These are phyloP conservation scores for Decorospora gaudefroyi DNA, from an alignment of 2,329 filamentous ascomycete species.

Conservation along the genomic window DNA sequence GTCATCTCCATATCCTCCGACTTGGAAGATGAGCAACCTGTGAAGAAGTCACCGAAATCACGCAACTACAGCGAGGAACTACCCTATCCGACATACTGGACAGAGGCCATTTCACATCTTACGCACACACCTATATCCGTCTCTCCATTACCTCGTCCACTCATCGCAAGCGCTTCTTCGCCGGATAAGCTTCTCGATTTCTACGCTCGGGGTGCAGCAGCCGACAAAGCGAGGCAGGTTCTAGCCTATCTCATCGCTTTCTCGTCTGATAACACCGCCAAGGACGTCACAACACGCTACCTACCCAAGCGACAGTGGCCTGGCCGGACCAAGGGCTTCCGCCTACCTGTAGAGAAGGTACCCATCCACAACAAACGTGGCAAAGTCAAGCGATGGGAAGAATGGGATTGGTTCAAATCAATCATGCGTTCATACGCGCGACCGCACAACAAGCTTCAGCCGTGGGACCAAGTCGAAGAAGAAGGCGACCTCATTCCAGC, in stretches of 20 bases:
- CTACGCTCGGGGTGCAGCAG: constrained; percentile 80
- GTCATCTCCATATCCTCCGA: constrained; percentile 53
- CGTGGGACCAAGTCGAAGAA: constrained; percentile 80
- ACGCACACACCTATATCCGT: constrained; percentile 79
- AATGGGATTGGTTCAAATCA: constrained; percentile 86
- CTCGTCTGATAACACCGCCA: constrained; percentile 82
- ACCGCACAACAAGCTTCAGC: constrained; percentile 60
- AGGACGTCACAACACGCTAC: constrained; percentile 93
- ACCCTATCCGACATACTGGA: constrained; percentile 89
- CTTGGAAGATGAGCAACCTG: constrained; percentile 58
- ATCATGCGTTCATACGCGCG: constrained; percentile 75
- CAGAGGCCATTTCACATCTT: constrained; percentile 81
- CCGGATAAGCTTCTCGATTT: constrained; percentile 73
- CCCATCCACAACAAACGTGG: constrained; percentile 77
- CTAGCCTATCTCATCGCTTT: constrained; percentile 88
- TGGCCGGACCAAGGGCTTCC: constrained; percentile 84
- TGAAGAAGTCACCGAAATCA: constrained; percentile 50
- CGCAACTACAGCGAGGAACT: constrained; percentile 73
- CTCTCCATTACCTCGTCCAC: constrained; percentile 65
- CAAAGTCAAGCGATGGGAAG: constrained; percentile 74
- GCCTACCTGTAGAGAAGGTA: constrained; percentile 78
- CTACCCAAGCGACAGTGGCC: constrained; percentile 80
- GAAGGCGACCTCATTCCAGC: constrained; percentile 73
- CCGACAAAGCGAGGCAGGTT: constrained; percentile 84
- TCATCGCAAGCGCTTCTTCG: constrained; percentile 63